phyloP scores from a whole-genome alignment of 1,284 basidiomycete genomes.

The Ganoderma leucocontextum region DNA sequence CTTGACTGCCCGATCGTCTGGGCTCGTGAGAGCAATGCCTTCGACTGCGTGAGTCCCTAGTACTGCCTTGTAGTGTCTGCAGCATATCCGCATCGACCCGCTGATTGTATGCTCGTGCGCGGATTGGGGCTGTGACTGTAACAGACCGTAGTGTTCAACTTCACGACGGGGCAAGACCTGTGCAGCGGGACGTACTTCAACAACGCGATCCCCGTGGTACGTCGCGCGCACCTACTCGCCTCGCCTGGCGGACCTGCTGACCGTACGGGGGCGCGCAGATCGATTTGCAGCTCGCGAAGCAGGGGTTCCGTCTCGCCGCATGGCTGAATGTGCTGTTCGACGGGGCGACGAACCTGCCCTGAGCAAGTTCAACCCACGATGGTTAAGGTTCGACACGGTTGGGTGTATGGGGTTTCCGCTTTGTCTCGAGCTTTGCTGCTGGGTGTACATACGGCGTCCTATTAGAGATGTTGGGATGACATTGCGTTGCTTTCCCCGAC shows the following conservation, averaged over 20 bases:
- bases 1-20: slow-evolving; percentile 59
- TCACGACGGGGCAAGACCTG: slow-evolving; percentile 52
- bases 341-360: slow-evolving; percentile 28
- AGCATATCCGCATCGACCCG: background rate
- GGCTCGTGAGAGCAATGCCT: slow-evolving; percentile 57
- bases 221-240: slow-evolving; percentile 28
- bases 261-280: slow-evolving; percentile 44
- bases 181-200: slow-evolving; percentile 57
- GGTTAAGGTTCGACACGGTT: no score
- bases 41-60: slow-evolving; percentile 56
- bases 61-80: background rate
- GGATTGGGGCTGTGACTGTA: slow-evolving; percentile 43
- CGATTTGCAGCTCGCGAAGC: slow-evolving; percentile 61
- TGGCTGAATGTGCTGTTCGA: slow-evolving; percentile 62
- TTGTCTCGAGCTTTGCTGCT: no score
- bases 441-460: no score
- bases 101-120: background rate
- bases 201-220: slow-evolving; percentile 54
- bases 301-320: slow-evolving; percentile 59
- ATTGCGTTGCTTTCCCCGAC: background rate
- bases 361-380: background rate
- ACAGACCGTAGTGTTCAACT: slow-evolving; percentile 51
- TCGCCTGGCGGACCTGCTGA: background rate
- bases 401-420: no score
- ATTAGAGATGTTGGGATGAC: background rate